A percentile compares a stretch with the other conserved stretches of the same genome.
phyloP scores from a whole-genome alignment of 257 asterid species.

The Solanum habrochaites region DNA sequence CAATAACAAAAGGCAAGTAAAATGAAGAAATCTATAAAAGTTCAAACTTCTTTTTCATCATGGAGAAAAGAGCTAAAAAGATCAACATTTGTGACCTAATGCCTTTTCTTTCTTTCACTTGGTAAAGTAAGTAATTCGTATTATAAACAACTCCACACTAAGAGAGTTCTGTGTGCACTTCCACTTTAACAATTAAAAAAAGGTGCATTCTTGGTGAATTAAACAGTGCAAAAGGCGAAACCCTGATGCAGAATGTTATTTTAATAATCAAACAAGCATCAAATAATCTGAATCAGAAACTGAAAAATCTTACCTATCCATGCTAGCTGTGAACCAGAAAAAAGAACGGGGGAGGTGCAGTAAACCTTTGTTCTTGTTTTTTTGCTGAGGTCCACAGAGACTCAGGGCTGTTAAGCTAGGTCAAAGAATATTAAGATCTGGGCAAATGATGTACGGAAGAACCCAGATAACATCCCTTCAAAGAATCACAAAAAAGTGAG shows the following conservation, averaged over 20 bases:
- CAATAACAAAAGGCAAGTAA: neutral
- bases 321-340: slow-evolving; percentile 1
- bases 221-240: neutral
- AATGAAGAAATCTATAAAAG: neutral
- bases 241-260: neutral
- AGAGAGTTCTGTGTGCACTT: neutral
- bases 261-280: neutral
- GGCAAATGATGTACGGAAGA: slow-evolving; percentile 49
- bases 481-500: slow-evolving; percentile 19
- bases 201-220: neutral
- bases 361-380: slow-evolving; percentile 24
- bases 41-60: neutral
- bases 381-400: neutral
- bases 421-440: slow-evolving; percentile 36
- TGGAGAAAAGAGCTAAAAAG: neutral
- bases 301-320: slow-evolving; percentile 6
- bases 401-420: slow-evolving; percentile 25
- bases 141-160: neutral
- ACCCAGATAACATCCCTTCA: slow-evolving; percentile 32
- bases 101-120: neutral
- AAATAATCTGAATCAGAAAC: neutral
- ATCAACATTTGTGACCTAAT: neutral
- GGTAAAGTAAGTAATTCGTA: neutral
- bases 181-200: neutral
- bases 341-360: slow-evolving; percentile 9